Percentiles rank a stretch among this genome's conserved stretches.
Evolutionary conservation across 192 early-diverging fungal species (phyloP).

Genomic region (Coemansia reversa): DNA sequence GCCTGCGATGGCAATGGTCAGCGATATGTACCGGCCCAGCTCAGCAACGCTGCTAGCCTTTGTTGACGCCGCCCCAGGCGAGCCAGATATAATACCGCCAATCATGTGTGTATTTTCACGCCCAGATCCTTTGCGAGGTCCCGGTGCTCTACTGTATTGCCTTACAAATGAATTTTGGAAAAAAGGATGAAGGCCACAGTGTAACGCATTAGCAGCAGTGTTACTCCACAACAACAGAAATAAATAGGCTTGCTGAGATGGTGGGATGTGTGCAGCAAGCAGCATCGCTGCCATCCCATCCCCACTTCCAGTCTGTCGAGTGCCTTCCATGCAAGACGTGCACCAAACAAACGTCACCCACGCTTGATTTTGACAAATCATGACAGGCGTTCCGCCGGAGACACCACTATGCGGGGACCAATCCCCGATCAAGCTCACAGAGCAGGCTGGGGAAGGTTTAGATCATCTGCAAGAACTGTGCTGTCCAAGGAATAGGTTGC

Average conservation of each 20-base stretch:
- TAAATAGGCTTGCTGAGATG: neutral
- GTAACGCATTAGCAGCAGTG: neutral
- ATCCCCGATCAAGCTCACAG: neutral
- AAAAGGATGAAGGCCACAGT: neutral
- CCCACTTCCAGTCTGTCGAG: neutral
- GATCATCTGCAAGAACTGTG: too few species aligned
- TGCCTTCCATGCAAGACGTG: neutral
- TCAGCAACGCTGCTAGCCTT: slow-evolving; percentile 7
- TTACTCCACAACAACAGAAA: neutral
- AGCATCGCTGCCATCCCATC: neutral
- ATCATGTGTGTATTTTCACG: neutral
- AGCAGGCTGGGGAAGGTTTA: too few species aligned
- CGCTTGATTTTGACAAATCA: neutral
- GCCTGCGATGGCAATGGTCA: slow-evolving; percentile 51
- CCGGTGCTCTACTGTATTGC: neutral
- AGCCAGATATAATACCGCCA: neutral
- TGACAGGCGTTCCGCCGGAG: neutral
- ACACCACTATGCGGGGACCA: neutral
- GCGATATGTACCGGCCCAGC: slow-evolving; percentile 28
- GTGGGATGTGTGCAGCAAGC: neutral
- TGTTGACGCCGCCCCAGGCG: neutral
- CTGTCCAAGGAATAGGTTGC: too few species aligned
- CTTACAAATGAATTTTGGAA: neutral
- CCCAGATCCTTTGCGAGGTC: neutral
- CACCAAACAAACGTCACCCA: neutral